Conservation (phyloP, 73 alveolate species). For the Tetrahymena thermophila region DNA sequence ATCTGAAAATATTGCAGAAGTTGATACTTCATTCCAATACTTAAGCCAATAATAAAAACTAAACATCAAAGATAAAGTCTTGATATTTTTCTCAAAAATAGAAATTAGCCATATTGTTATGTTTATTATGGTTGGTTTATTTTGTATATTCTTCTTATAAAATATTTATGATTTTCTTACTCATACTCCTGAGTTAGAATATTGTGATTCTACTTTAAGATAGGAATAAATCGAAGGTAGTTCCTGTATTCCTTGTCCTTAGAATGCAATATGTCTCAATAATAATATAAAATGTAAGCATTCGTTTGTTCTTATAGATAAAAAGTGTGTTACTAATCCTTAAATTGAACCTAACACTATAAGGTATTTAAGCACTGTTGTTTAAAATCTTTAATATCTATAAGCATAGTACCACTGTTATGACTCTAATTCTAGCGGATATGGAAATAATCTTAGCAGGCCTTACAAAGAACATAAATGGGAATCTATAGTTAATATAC, state of each 20-base stretch:
- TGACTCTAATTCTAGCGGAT: not conserved
- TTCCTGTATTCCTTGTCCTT: not conserved
- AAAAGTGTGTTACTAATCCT: not conserved
- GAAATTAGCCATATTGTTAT: not conserved
- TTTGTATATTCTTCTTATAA: not conserved
- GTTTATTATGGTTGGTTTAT: not conserved
- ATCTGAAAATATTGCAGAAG: not conserved
- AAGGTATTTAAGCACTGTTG: not conserved
- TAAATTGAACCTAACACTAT: not conserved
- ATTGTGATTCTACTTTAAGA: not conserved
- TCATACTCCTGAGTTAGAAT: not conserved
- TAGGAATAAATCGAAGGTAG: not conserved
- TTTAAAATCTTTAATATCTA: not conserved
- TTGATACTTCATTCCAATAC: not conserved
- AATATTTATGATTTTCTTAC: not conserved
- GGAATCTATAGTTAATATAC: not conserved
- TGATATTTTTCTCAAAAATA: not conserved
- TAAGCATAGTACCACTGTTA: not conserved
- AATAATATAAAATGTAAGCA: not conserved
- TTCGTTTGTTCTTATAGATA: not conserved
- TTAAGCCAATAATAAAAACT: not conserved
- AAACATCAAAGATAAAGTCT: not conserved
- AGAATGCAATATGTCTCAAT: not conserved
- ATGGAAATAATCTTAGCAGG: not conserved
- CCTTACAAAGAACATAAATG: not conserved